Conservation (phyloP, 495 filamentous ascomycete genomes). For the Penicillium steckii region DNA sequence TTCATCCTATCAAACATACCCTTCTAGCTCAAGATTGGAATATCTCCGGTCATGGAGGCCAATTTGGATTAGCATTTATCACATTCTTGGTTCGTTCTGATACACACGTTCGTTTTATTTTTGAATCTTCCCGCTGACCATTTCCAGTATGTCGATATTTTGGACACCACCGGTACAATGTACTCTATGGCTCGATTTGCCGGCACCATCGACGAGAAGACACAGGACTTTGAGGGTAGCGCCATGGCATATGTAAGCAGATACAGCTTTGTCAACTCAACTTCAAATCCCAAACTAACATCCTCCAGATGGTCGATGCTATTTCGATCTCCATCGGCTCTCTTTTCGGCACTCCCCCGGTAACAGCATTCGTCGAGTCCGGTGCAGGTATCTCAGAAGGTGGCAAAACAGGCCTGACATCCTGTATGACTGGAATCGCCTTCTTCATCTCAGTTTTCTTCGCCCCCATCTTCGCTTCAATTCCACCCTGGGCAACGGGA, state of each 20-base stretch:
- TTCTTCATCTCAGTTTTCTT: conserved; percentile 89
- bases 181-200: conserved; percentile 84
- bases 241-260: conserved; percentile 63
- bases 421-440: conserved; percentile 70
- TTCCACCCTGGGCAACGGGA: conserved; percentile 81
- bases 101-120: too few relatives aligned
- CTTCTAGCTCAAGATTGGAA: conserved; percentile 69
- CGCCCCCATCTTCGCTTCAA: conserved; percentile 80
- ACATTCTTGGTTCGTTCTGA: conserved; percentile 55
- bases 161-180: conserved; percentile 72
- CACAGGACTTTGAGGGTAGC: conserved; percentile 76
- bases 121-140: neutral
- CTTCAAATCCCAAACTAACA: neutral
- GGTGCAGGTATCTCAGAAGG: conserved; percentile 84
- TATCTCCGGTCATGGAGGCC: conserved; percentile 57
- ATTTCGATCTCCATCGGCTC: conserved; percentile 74
- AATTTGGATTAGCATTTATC: conserved; percentile 77
- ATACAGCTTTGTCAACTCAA: neutral
- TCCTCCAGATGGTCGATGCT: conserved; percentile 63
- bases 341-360: conserved; percentile 69
- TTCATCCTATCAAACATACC: conserved; percentile 68
- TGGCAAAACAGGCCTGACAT: conserved; percentile 76
- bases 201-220: conserved; percentile 67
- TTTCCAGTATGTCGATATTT: conserved; percentile 73
- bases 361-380: conserved; percentile 81